Evolutionary conservation across 352 stramenopile genomes (phyloP), one percentile per base, ranked within the genome.

Genomic region (Pythium monospermum): DNA sequence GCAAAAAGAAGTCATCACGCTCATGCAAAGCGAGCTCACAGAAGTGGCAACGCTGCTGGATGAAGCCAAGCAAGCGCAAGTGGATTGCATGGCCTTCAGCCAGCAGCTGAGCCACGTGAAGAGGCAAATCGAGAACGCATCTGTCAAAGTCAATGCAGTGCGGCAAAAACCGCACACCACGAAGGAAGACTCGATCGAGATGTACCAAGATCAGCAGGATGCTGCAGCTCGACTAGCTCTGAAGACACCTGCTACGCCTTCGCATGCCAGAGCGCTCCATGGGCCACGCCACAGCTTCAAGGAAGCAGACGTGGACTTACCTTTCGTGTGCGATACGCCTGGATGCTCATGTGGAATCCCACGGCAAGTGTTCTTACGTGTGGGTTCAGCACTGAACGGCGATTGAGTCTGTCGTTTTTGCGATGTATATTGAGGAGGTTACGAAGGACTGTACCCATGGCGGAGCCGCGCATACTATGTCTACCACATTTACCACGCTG

Each of bases 341-440:
- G 73, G 69, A 2, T 87, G 73, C 37, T 48, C 22, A 11, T 87
- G 76, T 19, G 76, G 71, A 4, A 80, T 87, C 33, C 73, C 76
- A 28, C 68, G 76, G 22, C 64, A 85, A 46, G 76, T 87, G 15
- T 85, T 85, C 30, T 43, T 77, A 15, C 70, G 75, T 13, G 68
- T 81, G 4, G 70, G 53, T 12, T 61, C 66, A 15, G 64, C 49
- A 15, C 44, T 86, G 19, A 86, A 86, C 39, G 72, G 73, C 18
- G 75, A 86, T 4, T 75, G 40, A 64, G 7, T 38, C 6, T 40
- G 26, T 15, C 5, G 7, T n/a, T 32, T 19, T 33, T 21, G 13
- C 22, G 26, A 43, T 4, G 33, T 23, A 8, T n/a, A n/a, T n/a
- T n/a, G n/a, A n/a, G n/a, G n/a, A n/a, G n/a, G n/a, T n/a, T n/a